Evolutionary conservation across 2,329 filamentous ascomycete genomes (phyloP).

Genomic region (Graphiopsis chlorocephala): DNA sequence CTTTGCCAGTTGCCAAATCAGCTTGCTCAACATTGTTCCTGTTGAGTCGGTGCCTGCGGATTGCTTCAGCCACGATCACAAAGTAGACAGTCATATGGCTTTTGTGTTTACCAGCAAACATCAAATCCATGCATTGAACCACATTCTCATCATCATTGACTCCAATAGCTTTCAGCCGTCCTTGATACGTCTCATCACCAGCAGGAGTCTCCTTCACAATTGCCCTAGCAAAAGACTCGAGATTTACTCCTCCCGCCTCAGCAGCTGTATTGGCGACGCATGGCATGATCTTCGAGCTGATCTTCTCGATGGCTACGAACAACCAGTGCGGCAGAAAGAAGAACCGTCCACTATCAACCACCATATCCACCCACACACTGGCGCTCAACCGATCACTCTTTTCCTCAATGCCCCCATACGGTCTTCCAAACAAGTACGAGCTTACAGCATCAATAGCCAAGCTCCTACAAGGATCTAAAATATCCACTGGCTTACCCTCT

Average conservation of each 20-base stretch:
- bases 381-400: slow-evolving; percentile 38
- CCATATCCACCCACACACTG: slow-evolving; percentile 53
- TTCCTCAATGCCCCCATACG: slow-evolving; percentile 50
- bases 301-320: slow-evolving; percentile 42
- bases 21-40: slow-evolving; percentile 50
- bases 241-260: slow-evolving; percentile 38
- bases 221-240: slow-evolving; percentile 43
- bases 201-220: slow-evolving; percentile 1
- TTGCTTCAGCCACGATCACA: not conserved
- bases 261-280: slow-evolving; percentile 32
- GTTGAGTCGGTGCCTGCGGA: slow-evolving; percentile 46
- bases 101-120: slow-evolving; percentile 46
- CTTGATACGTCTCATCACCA: slow-evolving; percentile 47
- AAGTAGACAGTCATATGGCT: not conserved
- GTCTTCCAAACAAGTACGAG: slow-evolving; percentile 52
- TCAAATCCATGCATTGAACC: slow-evolving; percentile 54
- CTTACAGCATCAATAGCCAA: slow-evolving; percentile 56
- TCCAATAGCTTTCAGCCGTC: slow-evolving; percentile 45
- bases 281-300: slow-evolving; percentile 23
- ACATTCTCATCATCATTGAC: slow-evolving; percentile 45
- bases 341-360: slow-evolving; percentile 55
- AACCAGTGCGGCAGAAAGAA: slow-evolving; percentile 50
- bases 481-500: slow-evolving; percentile 39
- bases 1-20: slow-evolving; percentile 46
- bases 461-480: slow-evolving; percentile 50